These are phyloP conservation scores for Fusarium poae DNA, from an alignment of 2,329 filamentous ascomycete species.

Conservation along the genomic window DNA sequence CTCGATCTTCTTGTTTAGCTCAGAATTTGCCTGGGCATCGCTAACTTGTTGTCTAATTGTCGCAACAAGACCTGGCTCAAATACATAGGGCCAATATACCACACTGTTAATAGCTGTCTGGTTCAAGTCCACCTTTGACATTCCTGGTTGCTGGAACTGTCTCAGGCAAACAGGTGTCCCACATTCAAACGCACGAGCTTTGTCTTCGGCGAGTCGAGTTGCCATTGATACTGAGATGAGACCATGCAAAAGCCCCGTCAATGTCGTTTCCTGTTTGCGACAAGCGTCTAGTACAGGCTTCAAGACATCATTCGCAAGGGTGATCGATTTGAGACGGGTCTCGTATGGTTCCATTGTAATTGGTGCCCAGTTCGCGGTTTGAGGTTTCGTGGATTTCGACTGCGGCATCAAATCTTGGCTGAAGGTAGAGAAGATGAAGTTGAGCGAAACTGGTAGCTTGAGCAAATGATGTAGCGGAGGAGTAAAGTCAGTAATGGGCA, in stretches of 20 bases:
- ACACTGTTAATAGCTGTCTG: slow-evolving; percentile 16
- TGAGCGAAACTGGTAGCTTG: neutral
- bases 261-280: slow-evolving; percentile 14
- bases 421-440: neutral
- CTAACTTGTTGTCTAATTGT: slow-evolving; percentile 1
- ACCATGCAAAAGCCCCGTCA: slow-evolving; percentile 15
- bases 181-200: slow-evolving; percentile 8
- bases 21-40: neutral
- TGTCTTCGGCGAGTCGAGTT: neutral
- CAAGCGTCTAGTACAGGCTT: neutral
- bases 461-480: slow-evolving; percentile 12
- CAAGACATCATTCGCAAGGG: neutral
- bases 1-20: neutral
- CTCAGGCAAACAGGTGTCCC: slow-evolving; percentile 22
- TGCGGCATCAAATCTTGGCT: neutral
- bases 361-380: slow-evolving; percentile 22
- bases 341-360: neutral
- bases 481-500: neutral
- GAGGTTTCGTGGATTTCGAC: neutral
- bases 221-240: slow-evolving; percentile 18
- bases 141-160: neutral
- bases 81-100: slow-evolving; percentile 7
- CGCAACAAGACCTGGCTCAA: neutral
- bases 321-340: neutral
- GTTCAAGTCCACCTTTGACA: neutral